Percentiles rank a stretch among this genome's conserved stretches.
These are phyloP conservation scores for Hanseniaspora sp. DNA, from an alignment of 1,139 yeast species.

Conservation along the genomic window DNA sequence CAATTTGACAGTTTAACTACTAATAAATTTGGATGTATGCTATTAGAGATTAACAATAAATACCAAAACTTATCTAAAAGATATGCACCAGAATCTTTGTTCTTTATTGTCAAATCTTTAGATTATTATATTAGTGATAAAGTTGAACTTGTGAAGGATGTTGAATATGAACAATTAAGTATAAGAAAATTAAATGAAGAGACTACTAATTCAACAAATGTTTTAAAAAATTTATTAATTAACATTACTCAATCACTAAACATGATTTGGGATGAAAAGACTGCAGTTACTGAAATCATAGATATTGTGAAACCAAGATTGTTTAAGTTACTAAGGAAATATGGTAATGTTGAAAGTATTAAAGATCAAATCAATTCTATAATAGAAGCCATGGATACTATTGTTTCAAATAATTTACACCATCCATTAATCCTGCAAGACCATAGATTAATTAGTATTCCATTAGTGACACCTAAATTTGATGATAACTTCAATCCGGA, in stretches of 20 bases:
- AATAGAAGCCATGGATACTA: conserved; percentile 23
- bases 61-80: conserved; percentile 77
- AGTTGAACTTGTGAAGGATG: conserved; percentile 6
- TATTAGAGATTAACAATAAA: conserved; percentile 52
- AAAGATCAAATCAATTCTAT: not conserved
- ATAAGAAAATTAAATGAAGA: conserved; percentile 16
- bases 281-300: conserved; percentile 47
- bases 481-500: conserved; percentile 96
- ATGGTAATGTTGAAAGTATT: not conserved
- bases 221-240: conserved; percentile 29
- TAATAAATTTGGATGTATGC: conserved; percentile 43
- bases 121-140: conserved; percentile 13
- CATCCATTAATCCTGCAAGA: conserved; percentile 71
- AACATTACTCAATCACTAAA: conserved; percentile 23
- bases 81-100: conserved; percentile 65
- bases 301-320: conserved; percentile 26
- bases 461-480: conserved; percentile 78
- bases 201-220: conserved; percentile 16
- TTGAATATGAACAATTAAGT: conserved; percentile 16
- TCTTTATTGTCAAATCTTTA: conserved; percentile 47
- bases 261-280: conserved; percentile 50
- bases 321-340: not conserved
- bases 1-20: conserved; percentile 32
- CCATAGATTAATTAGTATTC: conserved; percentile 78
- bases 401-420: conserved; percentile 37